phyloP scores from a whole-genome alignment of 2,329 filamentous ascomycete species.

The Raffaelea albimanens region DNA sequence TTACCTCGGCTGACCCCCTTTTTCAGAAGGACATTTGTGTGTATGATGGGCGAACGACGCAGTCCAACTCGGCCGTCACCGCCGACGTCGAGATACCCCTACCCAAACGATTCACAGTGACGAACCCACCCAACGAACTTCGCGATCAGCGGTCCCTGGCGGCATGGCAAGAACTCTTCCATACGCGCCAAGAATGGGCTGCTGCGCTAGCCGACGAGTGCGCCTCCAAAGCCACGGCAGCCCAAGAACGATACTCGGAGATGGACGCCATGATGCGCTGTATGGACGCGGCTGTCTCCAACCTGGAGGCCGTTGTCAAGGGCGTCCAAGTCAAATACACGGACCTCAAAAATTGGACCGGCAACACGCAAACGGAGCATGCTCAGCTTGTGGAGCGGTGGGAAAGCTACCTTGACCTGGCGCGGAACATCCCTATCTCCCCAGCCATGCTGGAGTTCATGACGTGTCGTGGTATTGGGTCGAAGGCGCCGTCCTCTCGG shows the following conservation, averaged over 20 bases:
- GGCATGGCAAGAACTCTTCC: conserved; percentile 85
- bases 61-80: conserved; percentile 39
- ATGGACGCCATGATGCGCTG: conserved; percentile 70
- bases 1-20: not conserved
- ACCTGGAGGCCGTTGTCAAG: conserved; percentile 67
- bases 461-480: conserved; percentile 33
- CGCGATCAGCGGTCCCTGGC: conserved; percentile 68
- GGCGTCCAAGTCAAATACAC: conserved; percentile 61
- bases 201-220: conserved; percentile 61
- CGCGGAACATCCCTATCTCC: conserved; percentile 56
- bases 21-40: conserved; percentile 76
- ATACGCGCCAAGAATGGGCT: conserved; percentile 72
- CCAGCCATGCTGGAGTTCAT: conserved; percentile 58
- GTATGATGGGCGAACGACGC: conserved; percentile 73
- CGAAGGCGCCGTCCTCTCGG: conserved; percentile 23
- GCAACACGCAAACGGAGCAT: conserved; percentile 59
- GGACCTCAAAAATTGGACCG: conserved; percentile 63
- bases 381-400: conserved; percentile 53
- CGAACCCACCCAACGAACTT: conserved; percentile 72
- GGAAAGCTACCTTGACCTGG: conserved; percentile 58
- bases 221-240: conserved; percentile 49
- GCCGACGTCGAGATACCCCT: conserved; percentile 37
- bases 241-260: conserved; percentile 59
- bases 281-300: conserved; percentile 76
- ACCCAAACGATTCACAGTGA: conserved; percentile 46